These are phyloP conservation scores for Aphanoascus verrucosus DNA, from an alignment of 2,329 filamentous ascomycete species.

Conservation along the genomic window DNA sequence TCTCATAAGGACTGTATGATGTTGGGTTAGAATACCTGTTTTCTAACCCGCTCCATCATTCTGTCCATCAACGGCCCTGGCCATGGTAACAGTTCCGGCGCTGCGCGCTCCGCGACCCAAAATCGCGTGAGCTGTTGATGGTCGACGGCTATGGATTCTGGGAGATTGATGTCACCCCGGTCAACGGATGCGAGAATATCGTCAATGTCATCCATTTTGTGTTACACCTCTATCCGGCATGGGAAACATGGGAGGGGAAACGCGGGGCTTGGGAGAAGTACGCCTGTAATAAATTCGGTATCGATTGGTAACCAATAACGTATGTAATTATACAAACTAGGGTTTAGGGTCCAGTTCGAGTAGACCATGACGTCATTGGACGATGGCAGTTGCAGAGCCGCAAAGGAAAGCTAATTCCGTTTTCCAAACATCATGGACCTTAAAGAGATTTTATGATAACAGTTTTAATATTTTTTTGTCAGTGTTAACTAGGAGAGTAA, in stretches of 20 bases:
- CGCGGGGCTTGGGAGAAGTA: not conserved
- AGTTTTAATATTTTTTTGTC: not conserved
- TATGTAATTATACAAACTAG: constrained; percentile 11
- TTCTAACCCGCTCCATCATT: constrained; percentile 60
- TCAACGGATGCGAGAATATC: constrained; percentile 69
- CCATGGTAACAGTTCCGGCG: constrained; percentile 79
- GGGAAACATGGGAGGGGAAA: too few species aligned
- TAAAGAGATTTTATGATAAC: not conserved
- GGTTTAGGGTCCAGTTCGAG: constrained; percentile 5
- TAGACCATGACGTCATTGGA: constrained; percentile 5
- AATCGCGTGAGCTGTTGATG: constrained; percentile 80
- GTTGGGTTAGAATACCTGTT: constrained; percentile 38
- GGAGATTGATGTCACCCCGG: constrained; percentile 35
- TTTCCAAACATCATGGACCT: too few species aligned
- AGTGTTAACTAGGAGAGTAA: constrained; percentile 1
- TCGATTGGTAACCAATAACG: not conserved
- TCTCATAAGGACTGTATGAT: not conserved
- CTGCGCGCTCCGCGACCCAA: constrained; percentile 85
- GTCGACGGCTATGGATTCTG: constrained; percentile 45
- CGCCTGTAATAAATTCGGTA: not conserved
- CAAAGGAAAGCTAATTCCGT: too few species aligned
- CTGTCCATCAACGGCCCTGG: constrained; percentile 68
- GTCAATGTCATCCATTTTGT: constrained; percentile 52
- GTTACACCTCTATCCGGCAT: not conserved
- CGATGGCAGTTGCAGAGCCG: too few species aligned